Base-by-base conservation (phyloP, 2,329 filamentous ascomycete species). In the Hirsutella minnesotensis region DNA sequence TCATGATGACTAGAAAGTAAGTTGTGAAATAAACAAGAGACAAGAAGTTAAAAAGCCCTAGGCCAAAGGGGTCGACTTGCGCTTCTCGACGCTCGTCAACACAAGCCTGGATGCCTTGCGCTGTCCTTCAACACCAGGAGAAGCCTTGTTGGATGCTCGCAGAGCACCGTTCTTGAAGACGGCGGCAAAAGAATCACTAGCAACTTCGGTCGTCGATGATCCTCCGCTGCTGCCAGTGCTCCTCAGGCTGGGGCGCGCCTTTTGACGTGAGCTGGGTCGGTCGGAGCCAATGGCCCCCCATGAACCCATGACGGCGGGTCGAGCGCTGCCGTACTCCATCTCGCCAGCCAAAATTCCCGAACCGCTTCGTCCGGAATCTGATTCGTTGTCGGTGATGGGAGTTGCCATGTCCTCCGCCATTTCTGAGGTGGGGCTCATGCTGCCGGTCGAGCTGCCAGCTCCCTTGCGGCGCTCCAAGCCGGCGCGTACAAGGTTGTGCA, bases 341-440 rank as follows among this genome's bases (percentile, higher is more conserved):
- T 84, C 84, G 51, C 85, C 85, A 41, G 83, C 86, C 47, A 94
- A 73, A 62, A 85, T 94, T 51, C 84, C 82, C 49, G 86, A 89
- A 54, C 80, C 75, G 59, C 85, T 85, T 56, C 76, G 77, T 44
- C 77, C 80, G 39, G 75, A 78, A 45, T 83, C 80, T 44, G 82
- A 84, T 54, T 83, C 79, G 51, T 92, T 86, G 56, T 90, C 86
- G 31, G 77, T 78, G 42, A 77, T 61, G 39, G 81, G 75, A 9
- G 82, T 81, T 50, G 85, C 82, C 44, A 79, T 63, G 49, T 79
- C 70, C 53, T 82, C 78, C 3, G 71, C 73, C 43, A 75, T 80
- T 67, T 96, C 92, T 42, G 88, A 95, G 44, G 90, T 83, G 12
- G 92, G 90, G 56, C 86, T 94, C 67, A 87, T 86, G 63, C 83